Base-by-base conservation (phyloP, 352 stramenopile genomes). In the Phytopythium cucurbitacearum region DNA sequence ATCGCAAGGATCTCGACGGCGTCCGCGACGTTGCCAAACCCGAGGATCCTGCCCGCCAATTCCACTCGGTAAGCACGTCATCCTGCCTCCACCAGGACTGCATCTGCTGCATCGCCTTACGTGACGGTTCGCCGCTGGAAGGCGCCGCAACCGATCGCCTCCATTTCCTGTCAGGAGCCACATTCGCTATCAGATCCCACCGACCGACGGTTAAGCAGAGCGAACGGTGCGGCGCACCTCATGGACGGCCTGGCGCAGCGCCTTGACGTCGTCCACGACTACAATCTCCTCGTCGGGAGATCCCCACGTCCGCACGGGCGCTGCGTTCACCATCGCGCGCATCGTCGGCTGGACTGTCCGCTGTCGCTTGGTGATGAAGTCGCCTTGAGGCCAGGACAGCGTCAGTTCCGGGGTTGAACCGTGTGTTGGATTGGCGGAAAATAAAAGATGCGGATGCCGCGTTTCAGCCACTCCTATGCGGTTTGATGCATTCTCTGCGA, bases 1-100 rank as follows among this genome's bases (percentile, higher is more conserved):
- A 96, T 94, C 40, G 81, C 83, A 12, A 96, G 71, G 57, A 97
- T 91, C 66, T 97, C 89, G 12, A 96, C 87, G 2, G 89, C 89
- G 60, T 97, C 89, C 0, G 86, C 85, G 2, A 93, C 87, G 65
- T 96, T 97, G 15, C 80, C 89, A 43, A 87, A 75, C 0, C 82
- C 82, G 43, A 92, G 59, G 55, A 91, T 80, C 13, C 81, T 91
- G 15, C 32, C 36, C 28, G 53, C 8, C 12, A 58, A 28, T 28
- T 28, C 21, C 21, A 28, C 21, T 28, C 21, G 21, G 21, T 28
- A 28, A 28, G 44, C 4, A 39, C 9, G 0, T 21, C 10, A 36
- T 36, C 13, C 16, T 5, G n/a, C 7, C 10, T 15, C 8, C 21
- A 33, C 32, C 59, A 69, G 39, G n/a, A 3, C 71, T 46, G 41